phyloP scores from a whole-genome alignment of 495 filamentous ascomycete species.

The Daldinia concentrica region DNA sequence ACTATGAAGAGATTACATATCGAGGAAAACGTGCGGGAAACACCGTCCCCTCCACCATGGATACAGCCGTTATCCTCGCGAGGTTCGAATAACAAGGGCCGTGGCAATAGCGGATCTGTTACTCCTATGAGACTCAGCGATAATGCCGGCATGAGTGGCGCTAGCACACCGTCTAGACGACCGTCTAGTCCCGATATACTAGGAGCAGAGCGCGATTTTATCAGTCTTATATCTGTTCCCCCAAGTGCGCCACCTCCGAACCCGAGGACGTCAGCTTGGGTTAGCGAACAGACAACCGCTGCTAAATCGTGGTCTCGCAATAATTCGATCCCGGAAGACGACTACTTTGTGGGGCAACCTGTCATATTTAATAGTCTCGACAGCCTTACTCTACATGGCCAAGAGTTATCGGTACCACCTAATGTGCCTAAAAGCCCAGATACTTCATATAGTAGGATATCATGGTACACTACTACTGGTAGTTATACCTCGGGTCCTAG shows the following conservation, averaged over 20 bases:
- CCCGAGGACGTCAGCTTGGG: conserved; percentile 40
- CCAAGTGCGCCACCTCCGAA: conserved; percentile 13
- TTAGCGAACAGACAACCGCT: conserved; percentile 39
- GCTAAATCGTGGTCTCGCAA: conserved; percentile 31
- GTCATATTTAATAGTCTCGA: conserved; percentile 38
- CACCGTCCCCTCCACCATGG: conserved; percentile 21
- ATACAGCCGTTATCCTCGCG: conserved; percentile 21
- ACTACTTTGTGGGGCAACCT: conserved; percentile 26
- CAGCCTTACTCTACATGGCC: conserved; percentile 27
- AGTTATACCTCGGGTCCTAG: conserved; percentile 34
- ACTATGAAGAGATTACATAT: conserved; percentile 47
- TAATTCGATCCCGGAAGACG: conserved; percentile 36
- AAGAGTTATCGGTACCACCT: conserved; percentile 13
- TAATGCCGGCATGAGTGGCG: conserved; percentile 14
- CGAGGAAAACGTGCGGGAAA: conserved; percentile 18
- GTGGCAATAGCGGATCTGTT: conserved; percentile 14
- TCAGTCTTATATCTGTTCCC: conserved; percentile 33
- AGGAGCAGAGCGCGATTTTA: conserved; percentile 36
- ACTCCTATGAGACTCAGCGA: conserved; percentile 11
- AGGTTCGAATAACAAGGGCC: conserved; percentile 11
- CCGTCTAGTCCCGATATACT: conserved; percentile 42
- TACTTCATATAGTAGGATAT: conserved; percentile 28
- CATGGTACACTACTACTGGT: conserved; percentile 39
- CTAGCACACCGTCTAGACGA: conserved; percentile 22
- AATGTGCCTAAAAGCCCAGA: conserved; percentile 26